A percentile compares a stretch with the other conserved stretches of the same genome.
phyloP scores from a whole-genome alignment of 2,329 filamentous ascomycete genomes.

The Tolypocladium ophioglossoides region DNA sequence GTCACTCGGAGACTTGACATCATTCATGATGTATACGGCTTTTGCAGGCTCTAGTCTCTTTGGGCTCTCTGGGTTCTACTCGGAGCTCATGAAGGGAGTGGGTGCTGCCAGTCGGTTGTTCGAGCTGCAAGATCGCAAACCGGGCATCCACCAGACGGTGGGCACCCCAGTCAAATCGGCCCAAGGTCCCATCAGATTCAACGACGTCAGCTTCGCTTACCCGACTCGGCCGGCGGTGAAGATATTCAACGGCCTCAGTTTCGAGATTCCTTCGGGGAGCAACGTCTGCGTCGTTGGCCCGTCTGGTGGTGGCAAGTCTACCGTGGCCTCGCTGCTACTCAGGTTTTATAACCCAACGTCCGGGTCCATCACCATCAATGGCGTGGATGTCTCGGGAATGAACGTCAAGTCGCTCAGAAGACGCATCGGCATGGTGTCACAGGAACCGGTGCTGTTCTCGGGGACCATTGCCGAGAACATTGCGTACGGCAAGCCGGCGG shows the following conservation, averaged over 20 bases:
- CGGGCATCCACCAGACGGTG: slow-evolving; percentile 77
- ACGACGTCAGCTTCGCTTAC: slow-evolving; percentile 79
- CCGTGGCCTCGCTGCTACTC: slow-evolving; percentile 81
- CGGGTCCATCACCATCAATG: slow-evolving; percentile 74
- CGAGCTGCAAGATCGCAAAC: slow-evolving; percentile 83
- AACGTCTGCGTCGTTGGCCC: slow-evolving; percentile 96
- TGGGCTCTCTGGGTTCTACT: slow-evolving; percentile 91
- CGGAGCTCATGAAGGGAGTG: slow-evolving; percentile 97
- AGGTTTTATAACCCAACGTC: slow-evolving; percentile 80
- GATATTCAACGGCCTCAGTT: slow-evolving; percentile 83
- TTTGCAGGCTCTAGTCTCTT: slow-evolving; percentile 81
- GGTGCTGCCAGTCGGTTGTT: slow-evolving; percentile 94
- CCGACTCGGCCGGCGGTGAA: slow-evolving; percentile 84
- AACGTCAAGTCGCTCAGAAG: slow-evolving; percentile 89
- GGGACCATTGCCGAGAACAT: slow-evolving; percentile 84
- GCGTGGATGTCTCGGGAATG: slow-evolving; percentile 71
- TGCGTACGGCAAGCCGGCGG: slow-evolving; percentile 74
- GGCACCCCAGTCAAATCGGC: slow-evolving; percentile 72
- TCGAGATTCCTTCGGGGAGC: slow-evolving; percentile 83
- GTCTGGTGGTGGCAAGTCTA: slow-evolving; percentile 92
- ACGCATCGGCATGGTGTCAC: slow-evolving; percentile 88
- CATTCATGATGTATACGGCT: slow-evolving; percentile 97
- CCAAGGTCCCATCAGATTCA: slow-evolving; percentile 79
- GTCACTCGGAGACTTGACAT: slow-evolving; percentile 84
- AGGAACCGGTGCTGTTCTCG: slow-evolving; percentile 89